A percentile compares a stretch with the other conserved stretches of the same genome.
Evolutionary conservation across 768 basidiomycete species (phyloP).

Genomic region (Gyrodon lividus): DNA sequence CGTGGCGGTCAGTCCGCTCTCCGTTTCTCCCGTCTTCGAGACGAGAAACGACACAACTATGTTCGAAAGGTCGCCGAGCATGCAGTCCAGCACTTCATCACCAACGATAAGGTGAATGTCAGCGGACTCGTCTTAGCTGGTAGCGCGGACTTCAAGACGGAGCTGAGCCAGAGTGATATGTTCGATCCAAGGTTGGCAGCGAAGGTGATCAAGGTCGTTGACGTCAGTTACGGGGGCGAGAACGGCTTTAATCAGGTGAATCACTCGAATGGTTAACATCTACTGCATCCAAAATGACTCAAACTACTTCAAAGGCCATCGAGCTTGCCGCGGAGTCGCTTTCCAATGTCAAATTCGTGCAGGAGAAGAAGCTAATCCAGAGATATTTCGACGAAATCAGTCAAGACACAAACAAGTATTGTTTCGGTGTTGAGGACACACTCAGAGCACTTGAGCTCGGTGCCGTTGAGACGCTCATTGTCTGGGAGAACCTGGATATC

Average conservation of each 20-base stretch:
- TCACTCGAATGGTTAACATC: neutral
- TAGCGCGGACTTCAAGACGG: constrained; percentile 98
- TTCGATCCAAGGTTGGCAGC: constrained; percentile 86
- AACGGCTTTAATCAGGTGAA: constrained; percentile 98
- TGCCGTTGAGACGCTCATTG: constrained; percentile 94
- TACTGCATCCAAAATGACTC: neutral
- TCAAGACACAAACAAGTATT: constrained; percentile 93
- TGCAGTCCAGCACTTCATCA: constrained; percentile 97
- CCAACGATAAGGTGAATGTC: constrained; percentile 97
- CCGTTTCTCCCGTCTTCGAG: constrained; percentile 98
- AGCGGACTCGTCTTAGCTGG: constrained; percentile 95
- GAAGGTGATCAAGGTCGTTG: constrained; percentile 97
- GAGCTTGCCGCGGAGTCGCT: constrained; percentile 95
- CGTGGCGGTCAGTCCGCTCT: constrained; percentile 99
- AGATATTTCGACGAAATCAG: constrained; percentile 99
- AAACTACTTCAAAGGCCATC: constrained; percentile 63
- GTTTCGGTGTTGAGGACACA: constrained; percentile 97
- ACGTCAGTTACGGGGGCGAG: constrained; percentile 98
- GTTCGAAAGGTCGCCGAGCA: constrained; percentile 97
- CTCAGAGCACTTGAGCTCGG: constrained; percentile 95
- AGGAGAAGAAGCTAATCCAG: constrained; percentile 97
- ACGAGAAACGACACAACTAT: constrained; percentile 99
- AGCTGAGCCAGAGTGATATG: constrained; percentile 94
- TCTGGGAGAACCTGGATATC: constrained; percentile 97
- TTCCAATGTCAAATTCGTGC: constrained; percentile 98